These are phyloP conservation scores for Dioscorea zingiberensis DNA, from an alignment of 106 monocot genomes.

Conservation along the genomic window DNA sequence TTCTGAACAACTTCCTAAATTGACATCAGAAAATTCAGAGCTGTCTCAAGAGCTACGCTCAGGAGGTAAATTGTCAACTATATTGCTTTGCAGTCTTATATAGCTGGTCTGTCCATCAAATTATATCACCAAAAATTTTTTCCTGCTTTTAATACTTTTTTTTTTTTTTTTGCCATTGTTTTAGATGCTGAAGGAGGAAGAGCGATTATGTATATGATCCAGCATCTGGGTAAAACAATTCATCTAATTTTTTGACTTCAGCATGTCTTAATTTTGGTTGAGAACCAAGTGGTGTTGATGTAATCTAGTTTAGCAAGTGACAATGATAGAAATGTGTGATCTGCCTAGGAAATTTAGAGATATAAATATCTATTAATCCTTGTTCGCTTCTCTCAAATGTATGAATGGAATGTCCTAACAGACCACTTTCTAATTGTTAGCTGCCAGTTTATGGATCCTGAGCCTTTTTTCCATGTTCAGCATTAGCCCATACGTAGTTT, in stretches of 20 bases:
- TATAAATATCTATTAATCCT: no score
- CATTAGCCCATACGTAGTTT: not conserved
- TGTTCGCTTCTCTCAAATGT: no score
- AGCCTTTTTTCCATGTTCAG: not conserved
- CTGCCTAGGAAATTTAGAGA: not conserved
- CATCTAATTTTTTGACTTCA: not conserved
- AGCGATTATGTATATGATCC: conserved; percentile 78
- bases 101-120: not conserved
- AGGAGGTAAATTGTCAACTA: not conserved
- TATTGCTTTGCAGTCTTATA: not conserved
- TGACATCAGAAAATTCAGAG: no score
- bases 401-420: no score
- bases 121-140: not conserved
- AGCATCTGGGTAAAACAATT: conserved; percentile 65
- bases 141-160: conserved; percentile 21
- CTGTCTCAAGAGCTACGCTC: no score
- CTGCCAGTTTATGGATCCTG: not conserved
- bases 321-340: no score
- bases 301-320: no score
- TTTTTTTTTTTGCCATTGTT: no score
- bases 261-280: no score
- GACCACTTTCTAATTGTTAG: no score
- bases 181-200: conserved; percentile 30
- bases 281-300: no score
- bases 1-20: no score